phyloP scores from a whole-genome alignment of 768 basidiomycete genomes.

The Gloeopeniophorella convolvens region DNA sequence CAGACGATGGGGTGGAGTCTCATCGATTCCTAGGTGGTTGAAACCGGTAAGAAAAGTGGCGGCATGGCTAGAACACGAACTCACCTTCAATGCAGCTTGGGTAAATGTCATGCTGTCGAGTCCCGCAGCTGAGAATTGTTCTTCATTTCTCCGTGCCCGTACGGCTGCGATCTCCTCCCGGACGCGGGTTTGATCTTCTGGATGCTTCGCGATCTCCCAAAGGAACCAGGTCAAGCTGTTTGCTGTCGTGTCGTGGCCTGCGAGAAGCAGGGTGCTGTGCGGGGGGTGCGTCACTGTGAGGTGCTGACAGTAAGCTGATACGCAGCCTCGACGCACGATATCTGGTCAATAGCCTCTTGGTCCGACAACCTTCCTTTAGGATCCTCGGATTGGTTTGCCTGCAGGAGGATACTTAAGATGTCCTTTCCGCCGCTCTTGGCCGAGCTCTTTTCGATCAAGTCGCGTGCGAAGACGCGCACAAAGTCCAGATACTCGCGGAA shows the following conservation, averaged over 20 bases:
- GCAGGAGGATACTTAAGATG: conserved; percentile 16
- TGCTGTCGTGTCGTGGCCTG: conserved; percentile 19
- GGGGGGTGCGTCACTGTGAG: neutral
- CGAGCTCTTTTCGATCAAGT: conserved; percentile 4
- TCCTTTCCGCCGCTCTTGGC: conserved; percentile 14
- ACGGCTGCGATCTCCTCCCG: conserved; percentile 13
- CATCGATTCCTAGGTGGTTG: conserved; percentile 14
- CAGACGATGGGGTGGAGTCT: conserved; percentile 17
- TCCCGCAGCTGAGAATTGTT: neutral
- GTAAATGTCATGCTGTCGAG: conserved; percentile 15
- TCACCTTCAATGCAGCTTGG: conserved; percentile 16
- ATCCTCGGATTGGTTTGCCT: conserved; percentile 14
- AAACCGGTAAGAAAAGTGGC: neutral
- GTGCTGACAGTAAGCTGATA: neutral
- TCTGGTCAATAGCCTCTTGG: conserved; percentile 11
- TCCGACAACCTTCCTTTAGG: neutral
- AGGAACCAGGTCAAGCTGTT: conserved; percentile 15
- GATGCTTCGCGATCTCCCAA: conserved; percentile 18
- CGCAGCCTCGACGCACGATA: conserved; percentile 5
- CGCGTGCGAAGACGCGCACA: conserved; percentile 4
- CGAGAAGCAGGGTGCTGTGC: conserved; percentile 11
- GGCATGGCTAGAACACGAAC: neutral
- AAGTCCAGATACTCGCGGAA: conserved; percentile 9
- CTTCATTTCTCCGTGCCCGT: conserved; percentile 4
- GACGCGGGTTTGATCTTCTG: conserved; percentile 14